These are phyloP conservation scores for Plasmodium gonderi DNA, from an alignment of 169 alveolate genomes.

Conservation along the genomic window DNA sequence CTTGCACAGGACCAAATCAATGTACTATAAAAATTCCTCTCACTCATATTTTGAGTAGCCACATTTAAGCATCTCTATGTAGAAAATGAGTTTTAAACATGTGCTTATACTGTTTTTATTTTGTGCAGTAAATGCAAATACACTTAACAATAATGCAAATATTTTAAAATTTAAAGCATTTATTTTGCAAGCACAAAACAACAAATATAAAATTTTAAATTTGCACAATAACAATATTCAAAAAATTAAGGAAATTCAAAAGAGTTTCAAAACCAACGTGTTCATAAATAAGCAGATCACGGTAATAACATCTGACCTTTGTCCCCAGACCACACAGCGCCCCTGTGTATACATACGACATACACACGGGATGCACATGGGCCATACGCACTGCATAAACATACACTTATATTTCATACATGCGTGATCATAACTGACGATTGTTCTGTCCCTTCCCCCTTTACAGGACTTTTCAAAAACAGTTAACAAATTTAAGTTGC, in stretches of 20 bases:
- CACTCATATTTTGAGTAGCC: neutral
- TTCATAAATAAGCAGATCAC: neutral
- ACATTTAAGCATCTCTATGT: neutral
- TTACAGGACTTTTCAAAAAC: neutral
- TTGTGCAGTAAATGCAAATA: neutral
- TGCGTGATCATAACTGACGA: neutral
- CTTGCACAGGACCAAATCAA: no score
- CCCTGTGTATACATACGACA: neutral
- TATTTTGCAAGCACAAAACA: neutral
- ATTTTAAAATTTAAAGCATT: conserved; percentile 31
- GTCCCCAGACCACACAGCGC: neutral
- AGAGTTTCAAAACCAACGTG: neutral
- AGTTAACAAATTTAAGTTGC: neutral
- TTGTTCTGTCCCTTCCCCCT: neutral
- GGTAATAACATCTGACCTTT: no score
- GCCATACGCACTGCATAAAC: neutral
- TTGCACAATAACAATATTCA: neutral
- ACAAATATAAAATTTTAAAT: neutral
- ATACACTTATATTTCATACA: neutral
- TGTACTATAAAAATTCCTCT: neutral
- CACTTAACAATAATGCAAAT: conserved; percentile 1
- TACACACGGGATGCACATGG: neutral
- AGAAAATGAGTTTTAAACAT: neutral
- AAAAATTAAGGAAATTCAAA: conserved; percentile 18
- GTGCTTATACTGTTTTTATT: neutral